These are phyloP conservation scores for Pelargonium nanum DNA, from an alignment of 345 rosid species.

Conservation along the genomic window DNA sequence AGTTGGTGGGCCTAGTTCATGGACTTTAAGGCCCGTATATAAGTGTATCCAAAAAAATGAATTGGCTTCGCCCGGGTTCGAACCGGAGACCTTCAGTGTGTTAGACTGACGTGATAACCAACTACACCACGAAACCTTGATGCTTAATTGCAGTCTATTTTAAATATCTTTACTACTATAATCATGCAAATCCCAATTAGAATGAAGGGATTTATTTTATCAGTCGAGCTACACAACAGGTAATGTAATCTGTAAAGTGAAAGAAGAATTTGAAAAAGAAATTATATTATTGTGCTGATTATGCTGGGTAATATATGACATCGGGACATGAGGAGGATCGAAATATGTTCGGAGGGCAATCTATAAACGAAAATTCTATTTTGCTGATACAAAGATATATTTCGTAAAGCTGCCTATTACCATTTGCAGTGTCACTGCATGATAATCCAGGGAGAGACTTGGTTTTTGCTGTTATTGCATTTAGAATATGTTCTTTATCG, in stretches of 20 bases:
- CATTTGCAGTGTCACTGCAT: background rate
- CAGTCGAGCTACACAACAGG: too few species aligned
- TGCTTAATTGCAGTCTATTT: too few species aligned
- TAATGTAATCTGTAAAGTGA: too few species aligned
- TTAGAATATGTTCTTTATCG: background rate
- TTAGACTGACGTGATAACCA: conserved; percentile 99
- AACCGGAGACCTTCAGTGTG: conserved; percentile 98
- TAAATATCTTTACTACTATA: too few species aligned
- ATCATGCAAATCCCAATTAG: too few species aligned
- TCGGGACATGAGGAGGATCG: background rate
- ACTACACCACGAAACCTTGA: conserved; percentile 88
- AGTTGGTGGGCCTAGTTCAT: too few species aligned
- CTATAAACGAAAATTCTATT: background rate
- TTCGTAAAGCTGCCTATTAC: background rate
- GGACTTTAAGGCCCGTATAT: too few species aligned
- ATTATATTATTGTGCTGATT: too few species aligned
- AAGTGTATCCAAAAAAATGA: too few species aligned
- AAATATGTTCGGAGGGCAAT: background rate
- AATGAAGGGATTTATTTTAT: too few species aligned
- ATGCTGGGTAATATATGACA: background rate
- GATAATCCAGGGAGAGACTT: background rate
- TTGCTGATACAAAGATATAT: background rate
- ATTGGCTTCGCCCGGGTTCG: conserved; percentile 84
- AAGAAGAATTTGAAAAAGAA: too few species aligned
- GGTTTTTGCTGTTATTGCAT: background rate